phyloP scores from a whole-genome alignment of 306 rosid genomes.

The Cicer pinnatifidum region DNA sequence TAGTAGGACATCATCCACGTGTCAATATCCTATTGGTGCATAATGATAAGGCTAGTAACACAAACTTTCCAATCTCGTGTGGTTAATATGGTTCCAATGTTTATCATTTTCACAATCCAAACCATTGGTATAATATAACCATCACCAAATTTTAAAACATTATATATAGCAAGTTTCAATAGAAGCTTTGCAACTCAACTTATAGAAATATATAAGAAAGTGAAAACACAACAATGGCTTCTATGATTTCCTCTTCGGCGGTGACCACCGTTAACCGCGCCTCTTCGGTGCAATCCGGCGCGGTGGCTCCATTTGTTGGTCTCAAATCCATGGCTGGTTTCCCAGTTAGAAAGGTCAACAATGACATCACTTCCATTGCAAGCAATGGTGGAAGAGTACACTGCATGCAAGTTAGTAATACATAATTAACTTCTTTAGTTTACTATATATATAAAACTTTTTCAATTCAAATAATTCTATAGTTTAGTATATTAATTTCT shows the following conservation, averaged over 20 bases:
- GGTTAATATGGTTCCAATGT: slow-evolving; percentile 42
- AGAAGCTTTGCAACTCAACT: slow-evolving; percentile 25
- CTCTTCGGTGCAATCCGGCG: slow-evolving; percentile 55
- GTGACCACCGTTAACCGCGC: slow-evolving; percentile 55
- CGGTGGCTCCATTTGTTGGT: slow-evolving; percentile 74
- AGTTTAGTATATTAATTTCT: too few species aligned
- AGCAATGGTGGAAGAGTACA: slow-evolving; percentile 76
- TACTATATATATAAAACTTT: too few species aligned
- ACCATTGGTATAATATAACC: background rate
- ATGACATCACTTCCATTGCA: slow-evolving; percentile 64
- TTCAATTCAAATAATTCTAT: too few species aligned
- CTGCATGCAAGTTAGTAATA: slow-evolving; percentile 60
- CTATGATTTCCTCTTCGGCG: slow-evolving; percentile 58
- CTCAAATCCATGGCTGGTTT: slow-evolving; percentile 64
- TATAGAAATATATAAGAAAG: slow-evolving; percentile 4
- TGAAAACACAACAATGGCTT: slow-evolving; percentile 57
- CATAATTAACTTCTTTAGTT: background rate
- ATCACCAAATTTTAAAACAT: slow-evolving; percentile 11
- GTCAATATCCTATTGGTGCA: slow-evolving; percentile 49
- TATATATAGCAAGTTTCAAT: slow-evolving; percentile 45
- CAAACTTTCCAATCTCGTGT: slow-evolving; percentile 39
- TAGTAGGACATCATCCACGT: slow-evolving; percentile 45
- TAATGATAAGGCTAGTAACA: slow-evolving; percentile 49
- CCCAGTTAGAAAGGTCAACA: slow-evolving; percentile 59
- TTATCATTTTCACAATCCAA: slow-evolving; percentile 31